Evolutionary conservation across 371 early-diverging fungal genomes (phyloP).

Genomic region (Mucor ambiguus): DNA sequence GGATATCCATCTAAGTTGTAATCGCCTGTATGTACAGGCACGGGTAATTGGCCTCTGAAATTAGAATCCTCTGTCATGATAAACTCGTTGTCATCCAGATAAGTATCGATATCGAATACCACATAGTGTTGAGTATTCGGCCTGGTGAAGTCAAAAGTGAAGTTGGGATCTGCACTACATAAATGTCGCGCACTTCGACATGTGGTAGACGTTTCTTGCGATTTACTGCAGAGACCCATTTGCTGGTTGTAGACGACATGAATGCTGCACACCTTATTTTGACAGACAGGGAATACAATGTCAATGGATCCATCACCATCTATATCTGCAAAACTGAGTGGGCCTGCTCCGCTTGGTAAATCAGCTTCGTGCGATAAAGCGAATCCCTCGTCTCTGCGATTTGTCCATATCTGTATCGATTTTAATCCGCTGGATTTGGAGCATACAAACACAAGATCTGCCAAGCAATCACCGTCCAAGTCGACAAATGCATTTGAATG

Average conservation of each 20-base stretch:
- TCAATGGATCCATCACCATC: slow-evolving; percentile 91
- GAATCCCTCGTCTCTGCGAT: slow-evolving; percentile 66
- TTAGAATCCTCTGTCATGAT: slow-evolving; percentile 45
- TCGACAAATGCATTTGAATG: slow-evolving; percentile 93
- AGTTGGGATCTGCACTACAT: slow-evolving; percentile 77
- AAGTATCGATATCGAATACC: slow-evolving; percentile 44
- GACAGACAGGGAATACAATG: slow-evolving; percentile 77
- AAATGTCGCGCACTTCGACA: slow-evolving; percentile 72
- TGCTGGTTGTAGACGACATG: slow-evolving; percentile 86
- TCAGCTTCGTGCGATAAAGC: slow-evolving; percentile 53
- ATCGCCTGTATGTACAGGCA: slow-evolving; percentile 70
- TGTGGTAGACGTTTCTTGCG: slow-evolving; percentile 20
- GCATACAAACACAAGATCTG: slow-evolving; percentile 89
- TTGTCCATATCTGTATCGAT: slow-evolving; percentile 81
- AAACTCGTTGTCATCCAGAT: slow-evolving; percentile 52
- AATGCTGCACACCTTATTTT: slow-evolving; percentile 58
- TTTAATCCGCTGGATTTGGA: slow-evolving; percentile 37
- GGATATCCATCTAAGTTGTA: slow-evolving; percentile 93
- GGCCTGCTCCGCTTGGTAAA: slow-evolving; percentile 77
- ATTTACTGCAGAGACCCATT: slow-evolving; percentile 72
- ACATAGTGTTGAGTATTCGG: slow-evolving; percentile 45
- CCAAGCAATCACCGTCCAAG: slow-evolving; percentile 89
- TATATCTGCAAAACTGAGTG: slow-evolving; percentile 87
- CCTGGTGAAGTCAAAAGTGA: slow-evolving; percentile 62
- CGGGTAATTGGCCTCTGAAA: slow-evolving; percentile 64